phyloP scores from a whole-genome alignment of 2,329 filamentous ascomycete genomes.

The Scedosporium minutisporum region DNA sequence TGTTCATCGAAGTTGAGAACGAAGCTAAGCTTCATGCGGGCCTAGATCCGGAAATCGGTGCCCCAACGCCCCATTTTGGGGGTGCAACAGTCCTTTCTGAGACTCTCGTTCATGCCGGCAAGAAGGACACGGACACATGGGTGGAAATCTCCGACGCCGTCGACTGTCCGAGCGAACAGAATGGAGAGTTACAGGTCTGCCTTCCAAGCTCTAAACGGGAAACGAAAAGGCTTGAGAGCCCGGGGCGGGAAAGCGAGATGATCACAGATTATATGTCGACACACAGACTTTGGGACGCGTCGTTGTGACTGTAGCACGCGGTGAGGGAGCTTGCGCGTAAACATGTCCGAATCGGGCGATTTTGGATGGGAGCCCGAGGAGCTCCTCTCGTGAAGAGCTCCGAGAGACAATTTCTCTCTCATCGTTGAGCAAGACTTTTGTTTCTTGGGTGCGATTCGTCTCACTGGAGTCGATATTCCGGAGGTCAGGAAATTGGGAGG shows the following conservation, averaged over 20 bases:
- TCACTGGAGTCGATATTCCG: not conserved
- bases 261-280: not conserved
- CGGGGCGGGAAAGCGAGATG: not conserved
- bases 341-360: not conserved
- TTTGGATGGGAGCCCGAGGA: not conserved
- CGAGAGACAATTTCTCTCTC: not conserved
- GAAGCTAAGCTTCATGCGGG: not conserved
- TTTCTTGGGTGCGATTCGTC: not conserved
- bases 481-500: not conserved
- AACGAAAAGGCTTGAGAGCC: not conserved
- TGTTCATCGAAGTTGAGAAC: not conserved
- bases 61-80: not conserved
- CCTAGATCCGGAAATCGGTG: not conserved
- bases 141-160: not conserved
- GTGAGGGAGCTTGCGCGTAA: not conserved
- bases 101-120: not conserved
- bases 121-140: not conserved
- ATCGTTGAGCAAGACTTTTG: not conserved
- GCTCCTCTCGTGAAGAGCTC: not conserved
- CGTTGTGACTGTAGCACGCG: not conserved
- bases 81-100: not conserved
- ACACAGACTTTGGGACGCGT: not conserved
- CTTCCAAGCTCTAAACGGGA: too few relatives aligned
- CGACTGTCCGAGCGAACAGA: not conserved
- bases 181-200: too few relatives aligned